Evolutionary conservation across 2,329 filamentous ascomycete species (phyloP).

Genomic region (Penicillium concentricum): DNA sequence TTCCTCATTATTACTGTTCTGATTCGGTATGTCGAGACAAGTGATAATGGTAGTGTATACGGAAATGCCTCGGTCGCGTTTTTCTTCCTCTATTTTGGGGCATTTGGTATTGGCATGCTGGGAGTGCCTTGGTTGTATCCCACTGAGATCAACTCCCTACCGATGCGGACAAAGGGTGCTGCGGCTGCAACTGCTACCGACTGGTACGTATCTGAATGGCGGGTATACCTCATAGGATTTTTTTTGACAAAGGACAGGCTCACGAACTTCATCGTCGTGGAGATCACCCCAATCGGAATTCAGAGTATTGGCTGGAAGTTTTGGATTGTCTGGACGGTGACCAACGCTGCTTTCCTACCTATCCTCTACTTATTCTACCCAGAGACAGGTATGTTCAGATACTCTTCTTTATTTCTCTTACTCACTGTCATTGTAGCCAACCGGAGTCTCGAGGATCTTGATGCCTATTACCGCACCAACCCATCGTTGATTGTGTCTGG

Average conservation of each 20-base stretch:
- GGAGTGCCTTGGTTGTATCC: constrained; percentile 45
- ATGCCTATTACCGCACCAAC: constrained; percentile 35
- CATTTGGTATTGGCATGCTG: constrained; percentile 14
- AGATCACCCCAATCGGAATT: constrained; percentile 17
- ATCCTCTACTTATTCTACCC: constrained; percentile 5
- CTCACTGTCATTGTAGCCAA: constrained; percentile 9
- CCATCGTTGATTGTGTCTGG: constrained; percentile 46
- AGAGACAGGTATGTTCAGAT: constrained; percentile 15
- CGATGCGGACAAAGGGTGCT: constrained; percentile 43
- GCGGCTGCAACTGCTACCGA: constrained; percentile 39
- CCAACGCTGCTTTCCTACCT: constrained; percentile 2
- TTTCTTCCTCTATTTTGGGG: constrained; percentile 24
- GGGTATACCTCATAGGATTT: no score
- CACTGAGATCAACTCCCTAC: constrained; percentile 44
- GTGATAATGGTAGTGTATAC: neutral
- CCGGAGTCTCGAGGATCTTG: constrained; percentile 29
- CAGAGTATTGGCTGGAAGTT: constrained; percentile 13
- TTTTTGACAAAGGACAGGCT: constrained; percentile 12
- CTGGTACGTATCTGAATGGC: constrained; percentile 19
- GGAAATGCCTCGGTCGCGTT: constrained; percentile 25
- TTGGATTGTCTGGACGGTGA: constrained; percentile 10
- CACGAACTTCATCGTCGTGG: constrained; percentile 14
- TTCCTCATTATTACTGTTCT: constrained; percentile 51
- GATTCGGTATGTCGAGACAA: constrained; percentile 17
- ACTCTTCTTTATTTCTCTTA: neutral